Conservation (phyloP, 306 rosid genomes). For the Vigna angularis region DNA sequence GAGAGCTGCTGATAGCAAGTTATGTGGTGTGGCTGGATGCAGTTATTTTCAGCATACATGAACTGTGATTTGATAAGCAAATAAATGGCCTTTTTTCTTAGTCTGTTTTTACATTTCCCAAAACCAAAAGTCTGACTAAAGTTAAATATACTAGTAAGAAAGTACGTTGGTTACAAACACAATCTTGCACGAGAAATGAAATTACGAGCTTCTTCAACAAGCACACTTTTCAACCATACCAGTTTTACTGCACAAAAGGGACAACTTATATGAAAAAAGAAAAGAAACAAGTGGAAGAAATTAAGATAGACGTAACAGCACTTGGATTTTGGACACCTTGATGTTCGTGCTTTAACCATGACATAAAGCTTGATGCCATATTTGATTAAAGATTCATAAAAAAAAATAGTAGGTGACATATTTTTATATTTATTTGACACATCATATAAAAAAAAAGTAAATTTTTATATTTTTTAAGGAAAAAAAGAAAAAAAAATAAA, state of each 20-base stretch:
- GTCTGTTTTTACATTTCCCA: constrained; percentile 19
- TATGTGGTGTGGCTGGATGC: constrained; percentile 32
- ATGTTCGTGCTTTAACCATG: neutral
- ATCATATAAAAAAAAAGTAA: no score
- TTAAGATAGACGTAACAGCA: neutral
- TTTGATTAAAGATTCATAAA: neutral
- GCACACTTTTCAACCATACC: constrained; percentile 6
- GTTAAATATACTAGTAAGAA: constrained; percentile 13
- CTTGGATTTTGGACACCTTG: constrained; percentile 1
- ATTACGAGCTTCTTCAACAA: constrained; percentile 41
- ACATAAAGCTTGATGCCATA: neutral
- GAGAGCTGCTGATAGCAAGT: neutral
- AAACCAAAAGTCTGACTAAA: constrained; percentile 43
- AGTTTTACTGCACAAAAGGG: constrained; percentile 1
- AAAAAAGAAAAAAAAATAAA: accelerated
- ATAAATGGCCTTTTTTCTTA: constrained; percentile 22
- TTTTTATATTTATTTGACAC: no score
- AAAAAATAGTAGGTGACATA: no score
- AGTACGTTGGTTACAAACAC: constrained; percentile 29
- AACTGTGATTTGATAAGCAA: constrained; percentile 34
- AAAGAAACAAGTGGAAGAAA: constrained; percentile 1
- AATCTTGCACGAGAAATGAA: constrained; percentile 25
- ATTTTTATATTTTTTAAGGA: no score
- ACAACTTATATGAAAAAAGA: neutral
- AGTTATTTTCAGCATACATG: constrained; percentile 11